Percentiles rank a stretch among this genome's conserved stretches.
phyloP scores from a whole-genome alignment of 2,329 filamentous ascomycete species.

The Cladosporium sp. region DNA sequence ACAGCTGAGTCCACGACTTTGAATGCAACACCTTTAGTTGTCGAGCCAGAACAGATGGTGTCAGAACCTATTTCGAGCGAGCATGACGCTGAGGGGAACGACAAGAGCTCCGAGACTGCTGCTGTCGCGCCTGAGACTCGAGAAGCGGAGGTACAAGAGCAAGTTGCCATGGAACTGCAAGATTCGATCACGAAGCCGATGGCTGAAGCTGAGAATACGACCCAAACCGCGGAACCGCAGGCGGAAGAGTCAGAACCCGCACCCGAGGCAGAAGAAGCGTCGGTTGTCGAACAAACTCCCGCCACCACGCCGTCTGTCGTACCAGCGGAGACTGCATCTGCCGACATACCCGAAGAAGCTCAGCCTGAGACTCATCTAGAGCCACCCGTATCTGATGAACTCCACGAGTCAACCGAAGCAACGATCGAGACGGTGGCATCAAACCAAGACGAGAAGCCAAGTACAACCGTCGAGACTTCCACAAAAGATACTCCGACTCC shows the following conservation, averaged over 20 bases:
- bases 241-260: neutral
- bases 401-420: neutral
- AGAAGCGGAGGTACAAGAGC: neutral
- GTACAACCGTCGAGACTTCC: neutral
- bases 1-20: neutral
- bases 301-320: neutral
- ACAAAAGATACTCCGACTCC: neutral
- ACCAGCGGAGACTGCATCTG: too few species aligned
- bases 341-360: neutral
- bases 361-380: neutral
- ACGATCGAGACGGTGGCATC: neutral
- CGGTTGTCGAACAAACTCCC: neutral
- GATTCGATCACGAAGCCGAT: neutral
- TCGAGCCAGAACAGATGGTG: neutral
- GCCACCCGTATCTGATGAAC: neutral
- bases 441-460: neutral
- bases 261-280: neutral
- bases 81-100: constrained; percentile 17
- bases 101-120: neutral
- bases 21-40: neutral
- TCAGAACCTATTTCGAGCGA: neutral
- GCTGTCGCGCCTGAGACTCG: neutral
- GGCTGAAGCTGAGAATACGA: neutral
- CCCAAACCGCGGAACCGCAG: too few species aligned
- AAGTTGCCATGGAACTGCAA: neutral